Conservation (phyloP, 1,284 basidiomycete species). For the Stygiomarasmius scandens region DNA sequence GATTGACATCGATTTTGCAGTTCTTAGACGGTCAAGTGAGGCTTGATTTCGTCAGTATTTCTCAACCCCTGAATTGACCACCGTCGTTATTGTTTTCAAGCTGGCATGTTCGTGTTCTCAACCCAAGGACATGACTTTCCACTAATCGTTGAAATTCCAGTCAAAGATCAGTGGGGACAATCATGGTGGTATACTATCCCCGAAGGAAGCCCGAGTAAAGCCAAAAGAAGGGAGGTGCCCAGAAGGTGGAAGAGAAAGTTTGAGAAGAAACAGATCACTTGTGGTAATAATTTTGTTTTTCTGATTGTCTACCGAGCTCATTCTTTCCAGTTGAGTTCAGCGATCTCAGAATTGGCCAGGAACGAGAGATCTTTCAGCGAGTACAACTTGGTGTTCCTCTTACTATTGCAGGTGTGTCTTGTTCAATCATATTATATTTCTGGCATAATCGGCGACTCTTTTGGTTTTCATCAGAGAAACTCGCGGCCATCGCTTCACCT, state of each 20-base stretch:
- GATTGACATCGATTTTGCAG: conserved; percentile 71
- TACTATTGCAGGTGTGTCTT: conserved; percentile 57
- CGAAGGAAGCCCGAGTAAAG: conserved; percentile 31
- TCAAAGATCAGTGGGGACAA: conserved; percentile 46
- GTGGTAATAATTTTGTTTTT: conserved; percentile 44
- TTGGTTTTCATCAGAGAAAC: conserved; percentile 53
- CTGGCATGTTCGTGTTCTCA: conserved; percentile 36
- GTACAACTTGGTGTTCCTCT: conserved; percentile 76
- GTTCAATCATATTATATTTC: conserved; percentile 1
- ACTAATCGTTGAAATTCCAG: conserved; percentile 1
- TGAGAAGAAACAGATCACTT: conserved; percentile 56
- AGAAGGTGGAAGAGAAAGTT: conserved; percentile 52
- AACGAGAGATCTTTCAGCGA: conserved; percentile 78
- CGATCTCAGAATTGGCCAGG: conserved; percentile 36
- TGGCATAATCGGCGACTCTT: not conserved
- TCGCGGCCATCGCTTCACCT: conserved; percentile 69
- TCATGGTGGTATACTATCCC: conserved; percentile 60
- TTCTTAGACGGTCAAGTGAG: conserved; percentile 72
- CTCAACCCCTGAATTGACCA: too few species aligned
- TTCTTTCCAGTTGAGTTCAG: conserved; percentile 30
- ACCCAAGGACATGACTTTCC: not conserved
- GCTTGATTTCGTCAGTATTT: conserved; percentile 11
- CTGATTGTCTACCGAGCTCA: too few species aligned
- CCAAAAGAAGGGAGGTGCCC: conserved; percentile 47
- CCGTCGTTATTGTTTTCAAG: too few species aligned